Evolutionary conservation across 257 asterid species (phyloP), one percentile per base, ranked within the genome.

Genomic region (Craterostigma plantagineum): DNA sequence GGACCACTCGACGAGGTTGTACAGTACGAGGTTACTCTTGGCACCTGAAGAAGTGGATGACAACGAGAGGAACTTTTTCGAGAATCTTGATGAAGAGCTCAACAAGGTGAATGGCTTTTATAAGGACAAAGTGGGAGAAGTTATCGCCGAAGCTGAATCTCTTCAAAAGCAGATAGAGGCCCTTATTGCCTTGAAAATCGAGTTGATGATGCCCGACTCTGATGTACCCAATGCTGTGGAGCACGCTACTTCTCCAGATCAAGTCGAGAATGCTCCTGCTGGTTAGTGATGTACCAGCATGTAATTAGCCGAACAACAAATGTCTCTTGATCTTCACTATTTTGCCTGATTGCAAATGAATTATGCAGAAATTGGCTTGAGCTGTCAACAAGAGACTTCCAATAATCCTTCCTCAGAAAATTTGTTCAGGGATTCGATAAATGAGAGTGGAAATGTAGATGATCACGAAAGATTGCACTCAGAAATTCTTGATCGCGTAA

Each of bases 151-250:
- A 70, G 86, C 73, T 16, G 46, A 57, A 13, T 37, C 45, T 48
- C 71, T 79, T 14, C 62, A 67, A 48, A 71, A 62, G 48, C 92
- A 83, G 54, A 73, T 83, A 78, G 91, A 83, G 30, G 81, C 78
- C 11, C 56, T 83, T 54, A 35, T 68, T 43, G 93, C 86, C 8
- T 58, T 83, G 39, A 70, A 91, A 43, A 51, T 76, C 58, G 76
- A 65, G 57, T 82, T 83, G 57, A 65, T 13, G 52, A 65, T 59
- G 51, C 73, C 72, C 5, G 48, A 42, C 27, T 51, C 27, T 37
- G 56, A 62, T 43, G 61, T 43, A 43, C 55, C 75, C 8, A 35
- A 55, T 60, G 47, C 30, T 23, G 6, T 23, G 30, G 30, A 23
- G 30, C 30, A 2, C 6, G 30, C 30, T 6, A 23, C 30, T 2